Evolutionary conservation across 2,329 filamentous ascomycete species (phyloP).

Genomic region (Fusarium subglutinans): DNA sequence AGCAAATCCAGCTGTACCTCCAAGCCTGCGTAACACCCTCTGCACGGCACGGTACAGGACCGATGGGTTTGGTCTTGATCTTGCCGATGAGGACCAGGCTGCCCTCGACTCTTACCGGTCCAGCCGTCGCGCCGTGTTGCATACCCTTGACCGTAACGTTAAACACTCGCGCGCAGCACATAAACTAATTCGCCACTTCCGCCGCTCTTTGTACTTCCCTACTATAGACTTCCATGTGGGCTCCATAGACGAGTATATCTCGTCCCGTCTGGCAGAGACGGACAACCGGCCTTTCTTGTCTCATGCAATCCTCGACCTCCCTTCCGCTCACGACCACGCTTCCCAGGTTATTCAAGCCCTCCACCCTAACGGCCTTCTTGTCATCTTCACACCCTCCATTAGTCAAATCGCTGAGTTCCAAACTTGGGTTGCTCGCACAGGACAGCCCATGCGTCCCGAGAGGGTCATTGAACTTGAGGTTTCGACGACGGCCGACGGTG

Average conservation of each 20-base stretch:
- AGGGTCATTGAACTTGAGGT: slow-evolving; percentile 67
- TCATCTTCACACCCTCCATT: slow-evolving; percentile 80
- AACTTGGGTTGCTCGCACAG: slow-evolving; percentile 57
- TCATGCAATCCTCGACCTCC: slow-evolving; percentile 79
- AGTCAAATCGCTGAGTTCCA: slow-evolving; percentile 77
- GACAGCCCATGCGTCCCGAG: slow-evolving; percentile 65
- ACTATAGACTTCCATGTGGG: slow-evolving; percentile 80
- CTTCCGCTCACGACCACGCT: slow-evolving; percentile 63
- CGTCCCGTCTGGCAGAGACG: slow-evolving; percentile 56
- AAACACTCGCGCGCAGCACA: slow-evolving; percentile 72
- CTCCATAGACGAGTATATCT: slow-evolving; percentile 71
- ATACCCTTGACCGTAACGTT: slow-evolving; percentile 74
- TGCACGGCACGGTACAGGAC: slow-evolving; percentile 39
- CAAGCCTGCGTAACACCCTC: slow-evolving; percentile 50
- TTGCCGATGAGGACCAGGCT: slow-evolving; percentile 43
- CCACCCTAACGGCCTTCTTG: slow-evolving; percentile 69
- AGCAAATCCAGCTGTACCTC: slow-evolving; percentile 66
- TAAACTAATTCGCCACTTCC: slow-evolving; percentile 72
- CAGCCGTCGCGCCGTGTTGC: slow-evolving; percentile 74
- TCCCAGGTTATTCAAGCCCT: slow-evolving; percentile 65
- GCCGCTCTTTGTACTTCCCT: slow-evolving; percentile 73
- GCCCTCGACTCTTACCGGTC: slow-evolving; percentile 56
- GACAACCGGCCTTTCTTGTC: slow-evolving; percentile 69
- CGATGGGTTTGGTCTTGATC: slow-evolving; percentile 36
- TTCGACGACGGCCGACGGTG: slow-evolving; percentile 51